Evolutionary conservation across 2,329 filamentous ascomycete species (phyloP).

Genomic region (Intubia oerlemansii): DNA sequence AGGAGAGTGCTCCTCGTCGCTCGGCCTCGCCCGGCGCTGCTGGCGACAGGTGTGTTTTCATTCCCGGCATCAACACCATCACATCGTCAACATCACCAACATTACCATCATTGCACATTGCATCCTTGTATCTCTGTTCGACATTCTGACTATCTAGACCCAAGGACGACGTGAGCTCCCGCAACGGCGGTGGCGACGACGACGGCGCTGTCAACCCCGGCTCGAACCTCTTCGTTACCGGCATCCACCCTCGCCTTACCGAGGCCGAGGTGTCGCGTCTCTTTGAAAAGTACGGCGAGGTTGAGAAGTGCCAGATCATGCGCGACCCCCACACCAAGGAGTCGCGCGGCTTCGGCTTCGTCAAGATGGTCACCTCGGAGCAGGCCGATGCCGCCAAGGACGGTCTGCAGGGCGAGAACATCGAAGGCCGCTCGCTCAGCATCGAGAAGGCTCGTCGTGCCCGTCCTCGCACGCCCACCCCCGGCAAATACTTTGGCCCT

Average conservation of each 20-base stretch:
- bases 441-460: constrained; percentile 97
- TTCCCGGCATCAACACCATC: background rate
- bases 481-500: constrained; percentile 96
- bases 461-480: constrained; percentile 84
- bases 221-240: constrained; percentile 96
- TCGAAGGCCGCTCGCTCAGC: constrained; percentile 87
- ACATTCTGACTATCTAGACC: too few species aligned
- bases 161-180: constrained; percentile 22
- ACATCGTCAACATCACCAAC: background rate
- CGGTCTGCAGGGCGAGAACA: constrained; percentile 80
- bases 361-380: constrained; percentile 93
- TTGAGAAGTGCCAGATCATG: constrained; percentile 99
- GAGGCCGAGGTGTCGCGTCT: constrained; percentile 84
- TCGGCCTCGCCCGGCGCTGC: constrained; percentile 39
- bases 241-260: constrained; percentile 79
- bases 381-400: constrained; percentile 95
- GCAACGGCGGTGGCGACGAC: constrained; percentile 35
- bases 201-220: constrained; percentile 76
- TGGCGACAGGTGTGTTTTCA: constrained; percentile 22
- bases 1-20: constrained; percentile 32
- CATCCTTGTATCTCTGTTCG: too few species aligned
- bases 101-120: constrained; percentile 13
- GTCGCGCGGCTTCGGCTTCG: constrained; percentile 95
- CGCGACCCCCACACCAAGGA: constrained; percentile 95
- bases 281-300: constrained; percentile 96